phyloP scores from a whole-genome alignment of 2,329 filamentous ascomycete species.

The Xylaria arbuscula region DNA sequence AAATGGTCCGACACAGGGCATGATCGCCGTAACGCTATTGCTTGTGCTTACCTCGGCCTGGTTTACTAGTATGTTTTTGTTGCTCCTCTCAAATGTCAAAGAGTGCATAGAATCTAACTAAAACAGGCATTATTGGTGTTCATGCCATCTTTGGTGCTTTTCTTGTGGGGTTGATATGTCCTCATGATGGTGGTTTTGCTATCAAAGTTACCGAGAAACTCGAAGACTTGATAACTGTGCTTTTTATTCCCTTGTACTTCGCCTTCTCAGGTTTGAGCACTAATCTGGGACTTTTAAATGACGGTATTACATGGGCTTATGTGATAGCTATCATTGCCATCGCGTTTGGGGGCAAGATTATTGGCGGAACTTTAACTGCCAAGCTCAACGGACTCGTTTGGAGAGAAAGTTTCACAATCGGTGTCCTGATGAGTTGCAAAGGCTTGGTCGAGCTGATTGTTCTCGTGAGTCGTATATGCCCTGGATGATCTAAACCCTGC shows the following conservation, averaged over 20 bases:
- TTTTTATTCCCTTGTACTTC: slow-evolving; percentile 93
- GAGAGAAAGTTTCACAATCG: slow-evolving; percentile 90
- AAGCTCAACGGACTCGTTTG: slow-evolving; percentile 81
- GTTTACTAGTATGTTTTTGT: slow-evolving; percentile 59
- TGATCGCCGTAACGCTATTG: slow-evolving; percentile 84
- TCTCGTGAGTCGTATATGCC: slow-evolving; percentile 67
- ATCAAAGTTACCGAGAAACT: slow-evolving; percentile 95
- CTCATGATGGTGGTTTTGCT: slow-evolving; percentile 88
- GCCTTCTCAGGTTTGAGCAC: slow-evolving; percentile 91
- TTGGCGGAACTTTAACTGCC: slow-evolving; percentile 83
- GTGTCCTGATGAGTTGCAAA: slow-evolving; percentile 95
- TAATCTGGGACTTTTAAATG: slow-evolving; percentile 84
- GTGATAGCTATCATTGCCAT: slow-evolving; percentile 84
- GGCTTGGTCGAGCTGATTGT: slow-evolving; percentile 95
- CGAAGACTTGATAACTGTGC: slow-evolving; percentile 85
- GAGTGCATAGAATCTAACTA: slow-evolving; percentile 45
- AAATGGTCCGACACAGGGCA: slow-evolving; percentile 86
- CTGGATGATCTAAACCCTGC: slow-evolving; percentile 27
- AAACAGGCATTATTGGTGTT: slow-evolving; percentile 84
- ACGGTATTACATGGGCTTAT: slow-evolving; percentile 88
- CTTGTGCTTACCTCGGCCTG: slow-evolving; percentile 76
- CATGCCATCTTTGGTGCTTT: slow-evolving; percentile 97
- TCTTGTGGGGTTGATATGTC: slow-evolving; percentile 87
- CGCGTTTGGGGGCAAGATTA: slow-evolving; percentile 86
- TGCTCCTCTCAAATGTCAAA: background rate